Conservation (phyloP, 192 early-diverging fungal species). For the Podila minutissima region DNA sequence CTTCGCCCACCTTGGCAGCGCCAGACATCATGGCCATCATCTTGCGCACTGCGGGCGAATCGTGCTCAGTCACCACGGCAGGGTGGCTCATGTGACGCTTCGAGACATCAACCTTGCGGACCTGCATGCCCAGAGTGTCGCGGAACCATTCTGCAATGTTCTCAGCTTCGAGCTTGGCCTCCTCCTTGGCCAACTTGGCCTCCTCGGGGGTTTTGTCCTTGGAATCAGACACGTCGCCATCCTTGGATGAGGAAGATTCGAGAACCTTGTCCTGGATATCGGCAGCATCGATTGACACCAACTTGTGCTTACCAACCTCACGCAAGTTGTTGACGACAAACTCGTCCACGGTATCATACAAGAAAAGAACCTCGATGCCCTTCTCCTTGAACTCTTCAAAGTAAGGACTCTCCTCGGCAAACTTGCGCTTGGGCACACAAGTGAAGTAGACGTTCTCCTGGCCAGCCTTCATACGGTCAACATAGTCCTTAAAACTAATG, state of each 20-base stretch:
- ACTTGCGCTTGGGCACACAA: constrained; percentile 65
- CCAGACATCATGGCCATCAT: constrained; percentile 74
- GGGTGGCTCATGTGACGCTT: constrained; percentile 77
- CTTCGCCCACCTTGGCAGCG: constrained; percentile 58
- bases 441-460: constrained; percentile 84
- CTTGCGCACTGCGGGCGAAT: constrained; percentile 74
- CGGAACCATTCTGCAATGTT: constrained; percentile 70
- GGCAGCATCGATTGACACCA: constrained; percentile 63
- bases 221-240: not conserved
- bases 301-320: constrained; percentile 64
- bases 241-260: constrained; percentile 1
- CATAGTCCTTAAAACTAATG: constrained; percentile 76
- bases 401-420: constrained; percentile 73
- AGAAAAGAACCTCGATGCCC: constrained; percentile 77
- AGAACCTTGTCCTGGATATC: constrained; percentile 57
- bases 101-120: constrained; percentile 77
- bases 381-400: constrained; percentile 78
- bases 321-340: constrained; percentile 68
- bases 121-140: constrained; percentile 63
- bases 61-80: constrained; percentile 79
- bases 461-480: constrained; percentile 71
- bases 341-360: constrained; percentile 68
- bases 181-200: constrained; percentile 16
- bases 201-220: constrained; percentile 10
- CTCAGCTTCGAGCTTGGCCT: constrained; percentile 58